These are phyloP conservation scores for Fusarium mexicanum DNA, from an alignment of 2,329 filamentous ascomycete genomes.

Conservation along the genomic window DNA sequence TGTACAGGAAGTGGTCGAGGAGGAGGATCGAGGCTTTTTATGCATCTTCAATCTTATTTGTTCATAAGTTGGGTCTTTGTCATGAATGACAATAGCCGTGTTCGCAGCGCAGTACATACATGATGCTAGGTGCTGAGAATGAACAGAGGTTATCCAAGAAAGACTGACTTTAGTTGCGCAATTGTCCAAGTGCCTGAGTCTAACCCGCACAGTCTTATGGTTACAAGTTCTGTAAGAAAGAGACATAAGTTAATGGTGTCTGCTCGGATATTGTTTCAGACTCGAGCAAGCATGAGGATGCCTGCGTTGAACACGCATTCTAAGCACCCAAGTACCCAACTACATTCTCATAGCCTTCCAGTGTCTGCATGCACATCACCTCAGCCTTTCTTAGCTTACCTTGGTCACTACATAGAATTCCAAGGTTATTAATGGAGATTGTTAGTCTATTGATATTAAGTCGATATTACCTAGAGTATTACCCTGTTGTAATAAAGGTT, in stretches of 20 bases:
- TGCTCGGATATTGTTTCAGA: not conserved
- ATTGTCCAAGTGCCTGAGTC: not conserved
- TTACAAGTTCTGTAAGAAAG: not conserved
- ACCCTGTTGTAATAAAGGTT: not conserved
- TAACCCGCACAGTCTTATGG: not conserved
- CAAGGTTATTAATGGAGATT: too few relatives aligned
- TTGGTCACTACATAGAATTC: too few relatives aligned
- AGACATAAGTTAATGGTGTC: not conserved
- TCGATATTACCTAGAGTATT: not conserved
- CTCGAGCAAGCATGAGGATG: not conserved
- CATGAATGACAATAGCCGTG: not conserved
- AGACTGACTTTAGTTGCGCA: not conserved
- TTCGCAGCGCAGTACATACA: not conserved
- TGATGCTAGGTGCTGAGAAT: not conserved
- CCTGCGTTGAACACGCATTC: not conserved
- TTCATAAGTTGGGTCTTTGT: not conserved
- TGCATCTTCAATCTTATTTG: not conserved
- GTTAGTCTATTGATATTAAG: not conserved
- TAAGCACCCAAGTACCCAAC: not conserved
- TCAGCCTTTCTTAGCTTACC: too few relatives aligned
- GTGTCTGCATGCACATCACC: too few relatives aligned
- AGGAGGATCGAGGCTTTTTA: not conserved
- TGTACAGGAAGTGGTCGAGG: not conserved
- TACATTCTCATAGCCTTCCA: too few relatives aligned
- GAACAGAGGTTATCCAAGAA: not conserved